Evolutionary conservation across 2,329 filamentous ascomycete genomes (phyloP), one percentile per base, ranked within the genome.

Genomic region (Ophiostoma ips): DNA sequence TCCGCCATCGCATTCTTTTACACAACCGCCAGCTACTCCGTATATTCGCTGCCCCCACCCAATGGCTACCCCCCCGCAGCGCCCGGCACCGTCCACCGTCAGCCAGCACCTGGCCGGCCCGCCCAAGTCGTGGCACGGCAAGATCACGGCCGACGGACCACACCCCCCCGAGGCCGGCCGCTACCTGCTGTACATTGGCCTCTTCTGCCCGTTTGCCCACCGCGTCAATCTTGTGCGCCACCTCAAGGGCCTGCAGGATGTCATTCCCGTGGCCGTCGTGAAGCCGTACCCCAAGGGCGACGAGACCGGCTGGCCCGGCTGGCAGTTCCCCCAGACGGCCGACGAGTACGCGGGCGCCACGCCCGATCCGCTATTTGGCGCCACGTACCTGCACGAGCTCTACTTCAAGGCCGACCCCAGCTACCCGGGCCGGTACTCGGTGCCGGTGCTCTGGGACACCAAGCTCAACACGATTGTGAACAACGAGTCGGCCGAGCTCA

Each of bases 251-350:
- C 68, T 83, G 2, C 66, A 72, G 33, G 62, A 70, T 11, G 64
- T 74, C 34, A 72, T 82, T 40, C 67, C 71, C 6, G 58, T 79
- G 18, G 77, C 74, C 1, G 66, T 82, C 4, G 77, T 83, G 1
- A 75, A 75, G 55, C 73, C 80, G 0, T 84, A 83, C 54, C 81
- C 81, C 0, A 84, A 84, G 59, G 79, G 77, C 47, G 71, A 80
- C 55, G 69, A 73, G 16, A 71, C 73, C 8, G 79, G 79, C 33
- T 82, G 77, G 75, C 75, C 76, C 0, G 79, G 77, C 13, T 81
- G 76, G 76, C 67, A 69, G 30, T 83, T 84, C 56, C 72, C 77
- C 0, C 62, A 63, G 3, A 65, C 67, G 0, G 60, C 72, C 50
- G 64, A 71, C 44, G 67, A 73, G 55, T 83, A 82, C 57, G 72